Evolutionary conservation across 352 stramenopile genomes (phyloP).

Genomic region (Phytophthora megakarya): DNA sequence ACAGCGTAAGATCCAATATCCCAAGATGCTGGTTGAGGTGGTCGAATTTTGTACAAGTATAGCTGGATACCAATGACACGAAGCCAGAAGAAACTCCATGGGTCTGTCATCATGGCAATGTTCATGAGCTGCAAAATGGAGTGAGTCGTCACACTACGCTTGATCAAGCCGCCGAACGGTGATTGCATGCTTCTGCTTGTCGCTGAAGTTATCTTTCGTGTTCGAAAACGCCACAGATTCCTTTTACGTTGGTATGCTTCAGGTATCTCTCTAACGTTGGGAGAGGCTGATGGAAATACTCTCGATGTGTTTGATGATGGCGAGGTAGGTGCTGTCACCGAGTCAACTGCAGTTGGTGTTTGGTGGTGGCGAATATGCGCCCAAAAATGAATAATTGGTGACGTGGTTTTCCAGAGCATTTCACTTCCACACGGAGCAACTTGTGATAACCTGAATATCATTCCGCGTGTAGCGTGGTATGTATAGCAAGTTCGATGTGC

Average conservation of each 20-base stretch:
- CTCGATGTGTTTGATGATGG: not conserved
- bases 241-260: not conserved
- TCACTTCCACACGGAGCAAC: constrained; percentile 22
- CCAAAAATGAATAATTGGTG: constrained; percentile 30
- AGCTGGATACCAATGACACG: constrained; percentile 37
- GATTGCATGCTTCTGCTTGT: not conserved
- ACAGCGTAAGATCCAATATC: constrained; percentile 13
- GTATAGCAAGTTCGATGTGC: constrained; percentile 8
- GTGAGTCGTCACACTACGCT: constrained; percentile 11
- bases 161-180: not conserved
- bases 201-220: constrained; percentile 2
- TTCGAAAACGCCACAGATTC: constrained; percentile 6
- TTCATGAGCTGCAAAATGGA: constrained; percentile 50
- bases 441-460: constrained; percentile 16
- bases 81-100: constrained; percentile 44
- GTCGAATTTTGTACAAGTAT: constrained; percentile 41
- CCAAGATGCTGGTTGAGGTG: not conserved
- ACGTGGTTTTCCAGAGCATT: constrained; percentile 27
- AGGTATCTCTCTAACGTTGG: not conserved
- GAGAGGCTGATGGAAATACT: constrained; percentile 11
- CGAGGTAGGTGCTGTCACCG: not conserved
- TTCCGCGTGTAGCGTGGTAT: constrained; percentile 2
- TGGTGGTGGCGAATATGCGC: not conserved
- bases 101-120: constrained; percentile 58
- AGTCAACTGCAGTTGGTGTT: not conserved